phyloP scores from a whole-genome alignment of 495 filamentous ascomycete genomes.

The Tetracladium marchalianum region DNA sequence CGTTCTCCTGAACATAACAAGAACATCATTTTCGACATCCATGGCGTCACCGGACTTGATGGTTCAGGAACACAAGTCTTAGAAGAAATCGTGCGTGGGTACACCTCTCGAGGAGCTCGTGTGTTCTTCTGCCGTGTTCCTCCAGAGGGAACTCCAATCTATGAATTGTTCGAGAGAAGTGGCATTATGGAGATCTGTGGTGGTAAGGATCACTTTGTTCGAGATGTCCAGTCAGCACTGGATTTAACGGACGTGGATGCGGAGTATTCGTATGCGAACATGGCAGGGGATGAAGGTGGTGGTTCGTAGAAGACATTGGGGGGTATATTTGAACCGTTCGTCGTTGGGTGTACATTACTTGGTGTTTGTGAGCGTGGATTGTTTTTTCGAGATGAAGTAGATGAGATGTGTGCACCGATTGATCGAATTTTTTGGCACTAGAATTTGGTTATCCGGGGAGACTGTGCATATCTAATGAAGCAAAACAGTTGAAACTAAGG shows the following conservation, averaged over 20 bases:
- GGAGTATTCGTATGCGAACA: conserved; percentile 7
- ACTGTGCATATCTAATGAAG: no score
- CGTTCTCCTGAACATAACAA: conserved; percentile 62
- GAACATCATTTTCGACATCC: conserved; percentile 94
- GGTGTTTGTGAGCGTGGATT: no score
- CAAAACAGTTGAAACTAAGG: no score
- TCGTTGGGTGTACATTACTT: no score
- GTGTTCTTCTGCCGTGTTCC: conserved; percentile 87
- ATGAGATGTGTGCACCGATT: no score
- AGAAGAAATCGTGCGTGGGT: conserved; percentile 74
- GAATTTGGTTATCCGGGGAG: no score
- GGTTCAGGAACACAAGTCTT: conserved; percentile 89
- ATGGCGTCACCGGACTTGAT: conserved; percentile 87
- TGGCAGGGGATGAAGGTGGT: conserved; percentile 13
- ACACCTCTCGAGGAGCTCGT: conserved; percentile 58
- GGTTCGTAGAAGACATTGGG: no score
- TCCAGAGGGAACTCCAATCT: conserved; percentile 49
- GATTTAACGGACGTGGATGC: conserved; percentile 64
- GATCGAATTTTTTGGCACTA: no score
- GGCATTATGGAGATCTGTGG: conserved; percentile 78
- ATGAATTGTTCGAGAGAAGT: conserved; percentile 60
- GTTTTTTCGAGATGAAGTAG: no score
- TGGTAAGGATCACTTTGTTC: conserved; percentile 66
- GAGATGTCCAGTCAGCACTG: conserved; percentile 74
- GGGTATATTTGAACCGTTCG: no score